A percentile compares a stretch with the other conserved stretches of the same genome.
Evolutionary conservation across 345 rosid genomes (phyloP).

Genomic region (Sonneratia caseolaris): DNA sequence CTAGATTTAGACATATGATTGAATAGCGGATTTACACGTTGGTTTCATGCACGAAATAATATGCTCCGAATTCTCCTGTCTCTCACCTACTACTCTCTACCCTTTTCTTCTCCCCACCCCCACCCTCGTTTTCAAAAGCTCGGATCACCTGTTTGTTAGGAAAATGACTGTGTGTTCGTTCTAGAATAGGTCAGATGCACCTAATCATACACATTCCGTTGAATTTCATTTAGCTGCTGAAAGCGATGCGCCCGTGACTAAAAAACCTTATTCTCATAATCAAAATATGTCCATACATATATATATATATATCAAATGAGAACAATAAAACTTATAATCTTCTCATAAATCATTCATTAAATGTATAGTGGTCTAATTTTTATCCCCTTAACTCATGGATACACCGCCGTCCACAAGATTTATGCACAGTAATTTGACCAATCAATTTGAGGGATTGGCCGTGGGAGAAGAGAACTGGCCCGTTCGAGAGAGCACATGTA

Average conservation of each 20-base stretch:
- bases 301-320: too few species aligned
- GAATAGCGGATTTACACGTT: background rate
- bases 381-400: too few species aligned
- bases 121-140: background rate
- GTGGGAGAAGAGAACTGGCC: too few species aligned
- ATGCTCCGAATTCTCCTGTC: background rate
- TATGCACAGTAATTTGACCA: too few species aligned
- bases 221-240: conserved; percentile 1
- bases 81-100: conserved; percentile 4
- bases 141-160: conserved; percentile 1
- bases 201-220: background rate
- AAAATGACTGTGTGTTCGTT: background rate
- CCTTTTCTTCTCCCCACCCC: background rate
- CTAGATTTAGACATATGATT: background rate
- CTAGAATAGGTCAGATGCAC: conserved; percentile 6
- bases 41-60: background rate
- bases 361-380: too few species aligned
- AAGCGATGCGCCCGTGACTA: background rate
- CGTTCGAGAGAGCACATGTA: background rate
- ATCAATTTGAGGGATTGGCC: too few species aligned
- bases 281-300: background rate
- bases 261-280: too few species aligned
- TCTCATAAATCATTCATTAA: too few species aligned
- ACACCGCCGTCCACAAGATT: too few species aligned
- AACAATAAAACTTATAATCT: too few species aligned